Percentiles rank a stretch among this genome's conserved stretches.
Evolutionary conservation across 1,284 basidiomycete genomes (phyloP).

Genomic region (Neolentinus lepideus): DNA sequence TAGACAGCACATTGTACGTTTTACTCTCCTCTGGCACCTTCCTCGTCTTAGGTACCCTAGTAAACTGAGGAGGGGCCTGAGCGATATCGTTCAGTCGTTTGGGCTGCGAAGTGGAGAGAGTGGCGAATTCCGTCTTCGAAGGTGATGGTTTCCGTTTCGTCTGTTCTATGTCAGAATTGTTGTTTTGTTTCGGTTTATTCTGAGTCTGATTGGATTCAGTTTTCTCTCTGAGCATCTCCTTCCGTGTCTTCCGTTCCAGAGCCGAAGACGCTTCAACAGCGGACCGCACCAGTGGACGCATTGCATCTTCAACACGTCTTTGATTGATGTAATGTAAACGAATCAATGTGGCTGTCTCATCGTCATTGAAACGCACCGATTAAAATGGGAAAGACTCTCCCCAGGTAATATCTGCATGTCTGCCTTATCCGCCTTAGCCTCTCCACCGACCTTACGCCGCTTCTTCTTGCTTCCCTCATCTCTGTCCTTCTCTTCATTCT

Average conservation of each 20-base stretch:
- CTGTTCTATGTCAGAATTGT: neutral
- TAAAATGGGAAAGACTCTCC: conserved; percentile 69
- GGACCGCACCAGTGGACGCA: conserved; percentile 53
- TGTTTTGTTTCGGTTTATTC: conserved; percentile 10
- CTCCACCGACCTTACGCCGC: conserved; percentile 28
- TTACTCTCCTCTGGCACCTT: conserved; percentile 15
- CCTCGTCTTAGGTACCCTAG: conserved; percentile 32
- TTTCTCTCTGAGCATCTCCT: conserved; percentile 27
- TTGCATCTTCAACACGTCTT: conserved; percentile 65
- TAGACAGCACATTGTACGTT: conserved; percentile 41
- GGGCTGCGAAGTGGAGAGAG: conserved; percentile 45
- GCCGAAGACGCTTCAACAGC: conserved; percentile 55
- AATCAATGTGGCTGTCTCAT: conserved; percentile 5
- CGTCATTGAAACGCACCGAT: conserved; percentile 39
- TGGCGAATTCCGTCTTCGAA: conserved; percentile 36
- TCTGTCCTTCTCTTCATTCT: conserved; percentile 26
- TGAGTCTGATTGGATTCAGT: conserved; percentile 17
- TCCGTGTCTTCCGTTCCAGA: conserved; percentile 36
- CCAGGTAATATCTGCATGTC: conserved; percentile 49
- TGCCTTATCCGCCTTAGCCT: conserved; percentile 17
- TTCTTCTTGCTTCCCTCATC: conserved; percentile 18
- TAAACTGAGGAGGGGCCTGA: conserved; percentile 52
- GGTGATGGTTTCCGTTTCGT: conserved; percentile 1
- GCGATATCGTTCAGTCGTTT: conserved; percentile 65
- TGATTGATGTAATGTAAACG: neutral